Percentiles rank a stretch among this genome's conserved stretches.
These are phyloP conservation scores for Lipomyces starkeyi DNA, from an alignment of 805 yeast genomes.

Conservation along the genomic window DNA sequence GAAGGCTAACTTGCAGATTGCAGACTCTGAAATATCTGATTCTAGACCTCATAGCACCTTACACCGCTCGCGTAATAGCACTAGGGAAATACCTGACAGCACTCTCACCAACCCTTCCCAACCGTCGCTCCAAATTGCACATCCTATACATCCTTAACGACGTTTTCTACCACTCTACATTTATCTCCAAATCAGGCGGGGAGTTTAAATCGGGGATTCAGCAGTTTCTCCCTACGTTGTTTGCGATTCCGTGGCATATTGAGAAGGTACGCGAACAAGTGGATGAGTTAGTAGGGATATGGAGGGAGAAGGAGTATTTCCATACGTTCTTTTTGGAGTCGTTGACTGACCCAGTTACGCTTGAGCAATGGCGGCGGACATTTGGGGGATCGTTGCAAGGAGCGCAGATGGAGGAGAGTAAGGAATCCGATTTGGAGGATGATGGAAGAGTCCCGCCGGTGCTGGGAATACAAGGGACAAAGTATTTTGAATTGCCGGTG, in stretches of 20 bases:
- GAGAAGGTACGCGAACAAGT: conserved; percentile 8
- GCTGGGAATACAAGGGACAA: conserved; percentile 23
- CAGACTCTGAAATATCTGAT: conserved; percentile 14
- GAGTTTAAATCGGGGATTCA: conserved; percentile 12
- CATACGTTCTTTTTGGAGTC: conserved; percentile 8
- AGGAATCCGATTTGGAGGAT: background rate
- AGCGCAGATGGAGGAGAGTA: background rate
- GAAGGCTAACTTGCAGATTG: background rate
- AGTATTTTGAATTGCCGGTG: conserved; percentile 37
- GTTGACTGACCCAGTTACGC: conserved; percentile 10
- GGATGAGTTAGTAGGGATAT: conserved; percentile 25
- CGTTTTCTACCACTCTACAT: conserved; percentile 19
- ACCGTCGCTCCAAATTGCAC: conserved; percentile 25
- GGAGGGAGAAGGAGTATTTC: conserved; percentile 27
- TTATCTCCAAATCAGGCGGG: background rate
- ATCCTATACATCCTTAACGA: conserved; percentile 36
- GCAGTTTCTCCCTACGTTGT: conserved; percentile 20
- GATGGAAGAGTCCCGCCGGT: conserved; percentile 16
- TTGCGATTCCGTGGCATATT: conserved; percentile 27
- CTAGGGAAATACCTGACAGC: conserved; percentile 26
- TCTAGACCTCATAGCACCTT: conserved; percentile 8
- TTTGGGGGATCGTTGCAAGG: background rate
- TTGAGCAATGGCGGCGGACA: background rate
- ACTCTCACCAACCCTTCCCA: conserved; percentile 11
- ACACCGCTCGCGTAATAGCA: conserved; percentile 16